Evolutionary conservation across 2,329 filamentous ascomycete species (phyloP).

Genomic region (Talaromyces funiculosus): DNA sequence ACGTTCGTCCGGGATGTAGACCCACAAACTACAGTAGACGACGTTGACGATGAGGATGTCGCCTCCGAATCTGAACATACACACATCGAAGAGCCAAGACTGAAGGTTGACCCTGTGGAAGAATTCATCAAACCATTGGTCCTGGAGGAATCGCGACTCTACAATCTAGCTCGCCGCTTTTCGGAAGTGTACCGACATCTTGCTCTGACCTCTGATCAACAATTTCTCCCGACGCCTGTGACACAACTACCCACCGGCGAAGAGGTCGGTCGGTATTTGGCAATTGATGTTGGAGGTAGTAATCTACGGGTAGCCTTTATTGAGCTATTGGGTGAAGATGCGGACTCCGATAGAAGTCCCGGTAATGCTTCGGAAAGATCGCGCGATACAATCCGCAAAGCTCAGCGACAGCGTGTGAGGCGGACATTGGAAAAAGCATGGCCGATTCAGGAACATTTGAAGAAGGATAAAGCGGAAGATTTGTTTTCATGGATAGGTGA

Average conservation of each 20-base stretch:
- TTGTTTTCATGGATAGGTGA: constrained; percentile 77
- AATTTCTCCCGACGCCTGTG: constrained; percentile 45
- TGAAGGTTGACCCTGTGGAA: constrained; percentile 33
- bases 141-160: constrained; percentile 39
- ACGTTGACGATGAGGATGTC: constrained; percentile 26
- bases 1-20: constrained; percentile 10
- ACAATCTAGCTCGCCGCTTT: constrained; percentile 42
- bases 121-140: constrained; percentile 37
- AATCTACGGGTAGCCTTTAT: constrained; percentile 54
- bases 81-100: constrained; percentile 23
- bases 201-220: constrained; percentile 41
- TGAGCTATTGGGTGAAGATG: constrained; percentile 44
- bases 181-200: constrained; percentile 41
- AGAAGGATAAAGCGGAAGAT: constrained; percentile 63
- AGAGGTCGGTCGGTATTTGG: constrained; percentile 51
- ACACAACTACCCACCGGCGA: constrained; percentile 45
- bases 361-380: constrained; percentile 32
- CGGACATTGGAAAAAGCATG: constrained; percentile 47
- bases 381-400: constrained; percentile 41
- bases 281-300: constrained; percentile 53
- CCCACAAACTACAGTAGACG: constrained; percentile 6
- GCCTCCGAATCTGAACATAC: constrained; percentile 25
- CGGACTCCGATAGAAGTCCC: constrained; percentile 30
- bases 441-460: constrained; percentile 52
- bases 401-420: constrained; percentile 42